Conservation (phyloP, 805 yeast genomes). For the Ogataea zsoltii region DNA sequence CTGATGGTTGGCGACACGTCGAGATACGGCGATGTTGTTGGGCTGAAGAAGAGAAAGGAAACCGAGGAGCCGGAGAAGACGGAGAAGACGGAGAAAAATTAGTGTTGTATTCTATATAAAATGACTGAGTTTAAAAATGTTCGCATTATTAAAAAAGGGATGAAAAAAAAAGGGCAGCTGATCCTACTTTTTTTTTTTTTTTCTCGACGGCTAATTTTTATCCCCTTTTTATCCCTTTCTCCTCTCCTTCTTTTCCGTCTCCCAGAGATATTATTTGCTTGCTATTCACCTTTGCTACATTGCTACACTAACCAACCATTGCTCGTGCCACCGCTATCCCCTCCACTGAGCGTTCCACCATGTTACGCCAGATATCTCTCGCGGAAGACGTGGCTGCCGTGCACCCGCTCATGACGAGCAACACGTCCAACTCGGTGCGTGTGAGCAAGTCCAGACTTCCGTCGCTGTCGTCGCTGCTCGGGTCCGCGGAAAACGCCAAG, state of each 20-base stretch:
- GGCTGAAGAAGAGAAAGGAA: background rate
- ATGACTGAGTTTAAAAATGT: background rate
- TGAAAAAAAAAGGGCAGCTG: no score
- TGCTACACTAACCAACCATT: no score
- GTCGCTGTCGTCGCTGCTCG: slow-evolving; percentile 22
- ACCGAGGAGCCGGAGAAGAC: no score
- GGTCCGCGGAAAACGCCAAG: slow-evolving; percentile 18
- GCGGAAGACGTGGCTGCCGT: slow-evolving; percentile 18
- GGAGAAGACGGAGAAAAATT: background rate
- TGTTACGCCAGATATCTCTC: slow-evolving; percentile 23
- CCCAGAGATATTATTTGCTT: slow-evolving; percentile 3
- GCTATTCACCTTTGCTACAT: background rate
- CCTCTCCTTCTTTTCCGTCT: slow-evolving; percentile 1
- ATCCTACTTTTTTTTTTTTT: no score
- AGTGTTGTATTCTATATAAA: background rate
- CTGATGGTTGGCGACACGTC: slow-evolving; percentile 74
- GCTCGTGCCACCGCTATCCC: background rate
- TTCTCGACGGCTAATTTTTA: background rate
- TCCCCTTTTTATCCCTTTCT: background rate
- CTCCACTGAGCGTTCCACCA: background rate
- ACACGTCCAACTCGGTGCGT: slow-evolving; percentile 14
- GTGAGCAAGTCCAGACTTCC: slow-evolving; percentile 19
- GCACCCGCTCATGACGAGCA: slow-evolving; percentile 13
- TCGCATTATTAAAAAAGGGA: no score
- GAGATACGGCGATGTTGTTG: slow-evolving; percentile 25